These are phyloP conservation scores for Fusarium pininemorale DNA, from an alignment of 2,329 filamentous ascomycete species.

Conservation along the genomic window DNA sequence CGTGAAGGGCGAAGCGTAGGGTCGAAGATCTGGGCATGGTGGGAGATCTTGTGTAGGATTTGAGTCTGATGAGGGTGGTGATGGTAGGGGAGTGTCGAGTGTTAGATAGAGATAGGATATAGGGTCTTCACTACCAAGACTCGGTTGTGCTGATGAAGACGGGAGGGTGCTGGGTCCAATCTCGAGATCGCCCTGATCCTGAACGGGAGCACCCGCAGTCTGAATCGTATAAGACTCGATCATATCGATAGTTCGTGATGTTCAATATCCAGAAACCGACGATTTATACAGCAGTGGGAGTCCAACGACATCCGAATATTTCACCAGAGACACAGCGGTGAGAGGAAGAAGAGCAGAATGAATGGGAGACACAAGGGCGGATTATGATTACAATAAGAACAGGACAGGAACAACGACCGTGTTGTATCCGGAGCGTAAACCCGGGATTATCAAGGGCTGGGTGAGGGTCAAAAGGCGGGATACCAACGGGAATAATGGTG, in stretches of 20 bases:
- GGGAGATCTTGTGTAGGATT: conserved; percentile 56
- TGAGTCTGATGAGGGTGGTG: conserved; percentile 28
- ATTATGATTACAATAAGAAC: neutral
- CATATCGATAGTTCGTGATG: conserved; percentile 17
- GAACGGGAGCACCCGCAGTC: neutral
- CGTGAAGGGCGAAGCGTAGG: conserved; percentile 74
- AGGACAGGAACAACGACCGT: conserved; percentile 9
- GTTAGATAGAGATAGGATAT: conserved; percentile 55
- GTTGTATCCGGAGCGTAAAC: conserved; percentile 28
- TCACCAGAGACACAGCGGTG: neutral
- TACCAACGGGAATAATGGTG: conserved; percentile 41
- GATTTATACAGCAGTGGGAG: neutral
- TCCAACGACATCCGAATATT: neutral
- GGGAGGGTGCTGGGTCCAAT: conserved; percentile 18
- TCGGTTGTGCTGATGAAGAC: conserved; percentile 7
- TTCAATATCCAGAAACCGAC: neutral
- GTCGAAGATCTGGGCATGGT: conserved; percentile 69
- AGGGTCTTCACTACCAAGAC: conserved; percentile 29
- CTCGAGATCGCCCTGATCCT: conserved; percentile 29
- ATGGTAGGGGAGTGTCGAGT: conserved; percentile 51
- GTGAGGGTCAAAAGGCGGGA: conserved; percentile 35
- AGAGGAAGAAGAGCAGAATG: neutral
- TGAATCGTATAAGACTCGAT: conserved; percentile 4
- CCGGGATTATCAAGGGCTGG: conserved; percentile 34
- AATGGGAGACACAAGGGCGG: conserved; percentile 3